A percentile compares a stretch with the other conserved stretches of the same genome.
Conservation (phyloP, 495 filamentous ascomycete species). For the Apodospora peruviana region DNA sequence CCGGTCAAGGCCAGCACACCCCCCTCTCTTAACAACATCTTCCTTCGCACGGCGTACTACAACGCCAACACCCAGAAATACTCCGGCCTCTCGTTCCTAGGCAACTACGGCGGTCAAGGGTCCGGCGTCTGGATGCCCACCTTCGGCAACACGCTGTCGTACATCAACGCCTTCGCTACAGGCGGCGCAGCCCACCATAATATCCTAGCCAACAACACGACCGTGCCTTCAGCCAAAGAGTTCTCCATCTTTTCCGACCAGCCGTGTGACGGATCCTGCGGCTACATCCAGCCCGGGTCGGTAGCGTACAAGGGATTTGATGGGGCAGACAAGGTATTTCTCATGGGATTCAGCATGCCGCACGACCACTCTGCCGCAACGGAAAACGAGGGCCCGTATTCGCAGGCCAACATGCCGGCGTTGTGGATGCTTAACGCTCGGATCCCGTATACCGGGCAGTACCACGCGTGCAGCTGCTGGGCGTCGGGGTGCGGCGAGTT, state of each 20-base stretch:
- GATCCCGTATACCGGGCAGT: slow-evolving; percentile 62
- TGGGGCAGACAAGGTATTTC: slow-evolving; percentile 57
- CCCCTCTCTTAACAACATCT: no score
- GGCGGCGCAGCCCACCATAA: slow-evolving; percentile 43
- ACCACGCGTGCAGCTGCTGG: slow-evolving; percentile 65
- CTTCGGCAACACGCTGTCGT: slow-evolving; percentile 61
- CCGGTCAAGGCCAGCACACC: no score
- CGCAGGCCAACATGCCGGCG: slow-evolving; percentile 50
- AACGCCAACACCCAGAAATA: slow-evolving; percentile 38
- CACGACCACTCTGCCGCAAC: slow-evolving; percentile 21
- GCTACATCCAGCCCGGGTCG: slow-evolving; percentile 49
- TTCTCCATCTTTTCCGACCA: slow-evolving; percentile 54
- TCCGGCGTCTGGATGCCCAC: slow-evolving; percentile 54
- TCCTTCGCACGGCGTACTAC: slow-evolving; percentile 54
- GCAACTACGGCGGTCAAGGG: slow-evolving; percentile 53
- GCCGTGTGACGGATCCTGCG: slow-evolving; percentile 54
- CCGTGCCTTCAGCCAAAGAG: slow-evolving; percentile 54
- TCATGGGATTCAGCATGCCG: slow-evolving; percentile 67
- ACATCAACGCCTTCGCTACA: slow-evolving; percentile 46
- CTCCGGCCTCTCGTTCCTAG: slow-evolving; percentile 60
- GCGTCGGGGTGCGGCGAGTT: slow-evolving; percentile 60
- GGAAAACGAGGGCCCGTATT: not conserved
- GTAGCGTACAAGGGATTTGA: slow-evolving; percentile 65
- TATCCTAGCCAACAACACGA: slow-evolving; percentile 44
- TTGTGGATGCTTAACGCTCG: slow-evolving; percentile 67